These are phyloP conservation scores for Trichothecium roseum DNA, from an alignment of 2,329 filamentous ascomycete species.

Conservation along the genomic window DNA sequence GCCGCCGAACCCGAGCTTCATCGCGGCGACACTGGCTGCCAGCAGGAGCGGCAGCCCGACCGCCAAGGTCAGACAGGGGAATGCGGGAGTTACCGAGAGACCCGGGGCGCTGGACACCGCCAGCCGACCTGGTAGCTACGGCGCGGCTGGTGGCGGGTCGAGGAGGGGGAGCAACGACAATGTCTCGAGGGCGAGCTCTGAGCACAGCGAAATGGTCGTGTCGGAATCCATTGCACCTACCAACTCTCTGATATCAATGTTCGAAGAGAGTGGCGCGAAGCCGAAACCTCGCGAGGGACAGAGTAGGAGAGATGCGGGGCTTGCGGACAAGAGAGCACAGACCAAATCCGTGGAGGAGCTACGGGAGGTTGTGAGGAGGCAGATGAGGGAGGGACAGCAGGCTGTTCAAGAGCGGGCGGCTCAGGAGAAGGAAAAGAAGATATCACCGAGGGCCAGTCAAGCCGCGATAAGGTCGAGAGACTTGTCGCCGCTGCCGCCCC, in stretches of 20 bases:
- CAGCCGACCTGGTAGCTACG: constrained; percentile 36
- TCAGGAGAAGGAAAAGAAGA: background rate
- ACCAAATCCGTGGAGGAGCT: background rate
- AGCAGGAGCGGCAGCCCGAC: constrained; percentile 37
- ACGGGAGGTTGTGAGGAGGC: background rate
- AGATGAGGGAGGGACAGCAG: background rate
- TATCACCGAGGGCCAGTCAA: too few species aligned
- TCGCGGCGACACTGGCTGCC: constrained; percentile 46
- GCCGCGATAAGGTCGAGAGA: constrained; percentile 7
- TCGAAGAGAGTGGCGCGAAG: constrained; percentile 38
- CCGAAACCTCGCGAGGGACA: background rate
- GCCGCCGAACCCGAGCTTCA: constrained; percentile 40
- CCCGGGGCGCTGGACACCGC: constrained; percentile 22
- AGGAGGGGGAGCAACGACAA: constrained; percentile 19
- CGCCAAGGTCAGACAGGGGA: constrained; percentile 9
- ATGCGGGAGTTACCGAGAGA: too few species aligned
- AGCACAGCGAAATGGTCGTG: constrained; percentile 20
- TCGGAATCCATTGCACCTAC: constrained; percentile 51
- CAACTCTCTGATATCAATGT: constrained; percentile 55
- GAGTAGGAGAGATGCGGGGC: background rate
- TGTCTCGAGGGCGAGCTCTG: constrained; percentile 13
- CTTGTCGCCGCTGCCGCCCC: constrained; percentile 8
- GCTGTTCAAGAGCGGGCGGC: background rate
- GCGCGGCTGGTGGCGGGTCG: constrained; percentile 13
- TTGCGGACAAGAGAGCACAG: background rate